These are phyloP conservation scores for Trypanosomatidae sp. DNA, from an alignment of 208 protist genomes.

Conservation along the genomic window DNA sequence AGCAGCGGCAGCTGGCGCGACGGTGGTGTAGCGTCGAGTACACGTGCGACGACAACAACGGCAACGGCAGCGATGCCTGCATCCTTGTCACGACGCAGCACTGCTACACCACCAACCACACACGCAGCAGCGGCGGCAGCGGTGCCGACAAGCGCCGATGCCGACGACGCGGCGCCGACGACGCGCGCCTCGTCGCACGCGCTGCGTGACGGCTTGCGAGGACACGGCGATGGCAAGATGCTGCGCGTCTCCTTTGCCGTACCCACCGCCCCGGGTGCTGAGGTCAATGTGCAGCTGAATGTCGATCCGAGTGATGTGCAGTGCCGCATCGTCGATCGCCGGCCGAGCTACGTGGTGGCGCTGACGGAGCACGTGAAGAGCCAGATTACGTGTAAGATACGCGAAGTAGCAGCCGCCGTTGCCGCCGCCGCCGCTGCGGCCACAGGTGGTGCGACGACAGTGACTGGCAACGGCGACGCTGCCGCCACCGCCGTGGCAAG, in stretches of 20 bases:
- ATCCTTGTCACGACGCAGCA: too few relatives aligned
- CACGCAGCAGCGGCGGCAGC: too few relatives aligned
- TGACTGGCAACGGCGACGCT: too few relatives aligned
- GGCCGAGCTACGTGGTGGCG: constrained; percentile 61
- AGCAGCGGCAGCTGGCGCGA: too few relatives aligned
- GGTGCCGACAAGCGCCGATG: constrained; percentile 5
- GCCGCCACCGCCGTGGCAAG: too few relatives aligned
- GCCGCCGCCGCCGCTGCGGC: background rate
- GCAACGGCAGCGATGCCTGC: too few relatives aligned
- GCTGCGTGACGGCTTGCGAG: constrained; percentile 9
- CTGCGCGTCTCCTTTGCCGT: constrained; percentile 63
- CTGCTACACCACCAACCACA: too few relatives aligned
- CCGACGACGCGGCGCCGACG: constrained; percentile 7
- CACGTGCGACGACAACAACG: too few relatives aligned
- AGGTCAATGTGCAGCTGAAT: constrained; percentile 57
- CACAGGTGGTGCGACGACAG: background rate
- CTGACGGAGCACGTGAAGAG: constrained; percentile 48
- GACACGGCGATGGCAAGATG: constrained; percentile 43
- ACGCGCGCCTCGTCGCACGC: constrained; percentile 3
- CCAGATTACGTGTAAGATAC: constrained; percentile 48
- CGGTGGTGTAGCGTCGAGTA: too few relatives aligned
- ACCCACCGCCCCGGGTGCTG: constrained; percentile 25
- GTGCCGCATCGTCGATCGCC: constrained; percentile 56
- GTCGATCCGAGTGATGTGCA: constrained; percentile 65
- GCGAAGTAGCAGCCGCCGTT: constrained; percentile 26